phyloP scores from a whole-genome alignment of 2,329 filamentous ascomycete genomes.

The Teratosphaeria destructans region DNA sequence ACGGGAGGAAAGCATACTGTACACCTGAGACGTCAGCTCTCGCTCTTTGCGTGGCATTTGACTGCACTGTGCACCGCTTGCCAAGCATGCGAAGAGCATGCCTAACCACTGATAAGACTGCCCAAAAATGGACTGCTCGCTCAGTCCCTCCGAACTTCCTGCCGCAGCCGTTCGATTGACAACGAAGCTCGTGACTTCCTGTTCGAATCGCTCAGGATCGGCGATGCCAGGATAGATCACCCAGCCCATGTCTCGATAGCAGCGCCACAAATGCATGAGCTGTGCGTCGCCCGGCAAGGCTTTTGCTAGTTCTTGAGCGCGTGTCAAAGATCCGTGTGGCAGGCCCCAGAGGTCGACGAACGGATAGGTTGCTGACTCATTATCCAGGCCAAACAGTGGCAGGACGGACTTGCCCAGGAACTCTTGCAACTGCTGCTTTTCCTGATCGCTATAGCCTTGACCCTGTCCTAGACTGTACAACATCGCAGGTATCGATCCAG shows the following conservation, averaged over 20 bases:
- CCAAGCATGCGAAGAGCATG: constrained; percentile 51
- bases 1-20: constrained; percentile 32
- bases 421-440: constrained; percentile 45
- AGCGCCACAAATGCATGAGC: constrained; percentile 47
- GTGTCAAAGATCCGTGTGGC: constrained; percentile 47
- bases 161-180: constrained; percentile 38
- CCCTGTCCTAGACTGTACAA: constrained; percentile 41
- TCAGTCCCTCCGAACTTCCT: constrained; percentile 34
- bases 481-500: constrained; percentile 51
- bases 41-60: constrained; percentile 47
- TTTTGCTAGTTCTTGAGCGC: constrained; percentile 48
- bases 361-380: constrained; percentile 54
- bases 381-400: constrained; percentile 52
- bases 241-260: constrained; percentile 48
- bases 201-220: constrained; percentile 45
- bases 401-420: constrained; percentile 51
- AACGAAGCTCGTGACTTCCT: constrained; percentile 44
- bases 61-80: constrained; percentile 52
- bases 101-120: constrained; percentile 49
- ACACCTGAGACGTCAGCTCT: constrained; percentile 54
- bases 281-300: constrained; percentile 49
- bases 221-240: constrained; percentile 52
- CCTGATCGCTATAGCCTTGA: constrained; percentile 22
- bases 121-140: constrained; percentile 47
- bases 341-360: constrained; percentile 55